Conservation (phyloP, 108 stramenopile genomes). For the Cyclotella choctawhatcheeana region DNA sequence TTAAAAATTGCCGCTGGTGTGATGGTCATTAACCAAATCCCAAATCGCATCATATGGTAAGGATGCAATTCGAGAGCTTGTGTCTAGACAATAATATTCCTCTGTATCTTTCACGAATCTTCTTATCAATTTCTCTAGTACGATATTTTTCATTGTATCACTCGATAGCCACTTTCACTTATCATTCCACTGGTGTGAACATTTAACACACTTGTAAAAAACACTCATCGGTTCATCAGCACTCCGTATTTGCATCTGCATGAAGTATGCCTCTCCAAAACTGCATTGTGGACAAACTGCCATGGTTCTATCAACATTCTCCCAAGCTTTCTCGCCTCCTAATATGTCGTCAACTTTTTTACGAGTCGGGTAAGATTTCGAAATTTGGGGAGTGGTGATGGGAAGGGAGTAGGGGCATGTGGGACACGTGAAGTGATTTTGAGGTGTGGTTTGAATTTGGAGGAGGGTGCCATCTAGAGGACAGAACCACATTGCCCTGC, state of each 20-base stretch:
- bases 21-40: too few species aligned
- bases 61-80: too few species aligned
- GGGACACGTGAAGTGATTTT: conserved; percentile 65
- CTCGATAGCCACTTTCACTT: conserved; percentile 53
- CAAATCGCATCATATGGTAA: too few species aligned
- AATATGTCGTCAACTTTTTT: conserved; percentile 97
- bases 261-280: conserved; percentile 95
- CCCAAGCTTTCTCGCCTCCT: conserved; percentile 97
- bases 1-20: too few species aligned
- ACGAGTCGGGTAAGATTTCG: conserved; percentile 38
- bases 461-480: conserved; percentile 87
- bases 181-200: conserved; percentile 91
- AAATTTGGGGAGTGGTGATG: conserved; percentile 47
- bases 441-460: conserved; percentile 44
- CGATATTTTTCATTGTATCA: neutral
- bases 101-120: too few species aligned
- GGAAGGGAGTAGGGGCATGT: conserved; percentile 86
- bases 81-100: too few species aligned
- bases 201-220: conserved; percentile 96
- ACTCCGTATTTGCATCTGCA: conserved; percentile 97
- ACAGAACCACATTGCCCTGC: conserved; percentile 92
- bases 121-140: neutral
- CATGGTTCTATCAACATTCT: conserved; percentile 96
- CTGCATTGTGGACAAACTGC: conserved; percentile 89
- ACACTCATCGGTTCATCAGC: conserved; percentile 98